Conservation (phyloP, 129 eudicot species). For the Helianthus annuus region HanXRQr2.0-SUNRISE NC_035448.2:153739657-153740156, state of each 20-base stretch:
- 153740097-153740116: neutral
- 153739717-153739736: neutral
- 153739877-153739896: neutral
- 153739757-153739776: neutral
- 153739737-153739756: conserved; percentile 4
- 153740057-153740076: conserved; percentile 10
- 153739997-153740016: conserved; percentile 79
- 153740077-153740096: neutral
- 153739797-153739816: neutral
- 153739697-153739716: neutral
- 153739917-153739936: conserved; percentile 7
- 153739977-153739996: conserved; percentile 91
- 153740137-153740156: conserved; percentile 2
- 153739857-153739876: neutral
- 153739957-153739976: conserved; percentile 94
- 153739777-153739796: neutral
- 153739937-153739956: conserved; percentile 86
- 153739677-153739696: no score
- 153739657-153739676: no score
- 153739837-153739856: neutral
- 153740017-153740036: conserved; percentile 80
- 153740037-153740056: conserved; percentile 51
- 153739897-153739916: neutral
- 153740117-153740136: conserved; percentile 17
- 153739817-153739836: neutral